phyloP scores from a whole-genome alignment of 768 basidiomycete genomes.

The Boletus speciosus region DNA sequence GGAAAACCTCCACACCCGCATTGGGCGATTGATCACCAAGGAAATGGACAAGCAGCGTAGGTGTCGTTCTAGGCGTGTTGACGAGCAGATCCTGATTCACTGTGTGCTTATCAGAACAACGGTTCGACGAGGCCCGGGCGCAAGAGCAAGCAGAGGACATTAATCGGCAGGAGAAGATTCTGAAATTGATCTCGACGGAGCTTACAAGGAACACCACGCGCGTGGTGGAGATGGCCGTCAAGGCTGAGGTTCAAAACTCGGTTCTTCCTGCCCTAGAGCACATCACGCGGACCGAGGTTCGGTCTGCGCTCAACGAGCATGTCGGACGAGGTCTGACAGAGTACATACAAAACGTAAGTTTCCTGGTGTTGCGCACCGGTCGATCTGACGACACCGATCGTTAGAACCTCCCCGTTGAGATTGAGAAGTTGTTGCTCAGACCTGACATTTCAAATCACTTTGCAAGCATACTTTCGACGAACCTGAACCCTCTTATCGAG shows the following conservation, averaged over 20 bases:
- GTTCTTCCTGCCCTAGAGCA: slow-evolving; percentile 79
- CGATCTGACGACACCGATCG: slow-evolving; percentile 4
- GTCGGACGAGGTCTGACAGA: slow-evolving; percentile 71
- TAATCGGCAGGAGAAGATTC: slow-evolving; percentile 80
- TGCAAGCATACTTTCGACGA: slow-evolving; percentile 66
- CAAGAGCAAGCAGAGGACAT: slow-evolving; percentile 81
- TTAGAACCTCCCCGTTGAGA: slow-evolving; percentile 72
- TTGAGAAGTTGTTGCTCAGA: slow-evolving; percentile 73
- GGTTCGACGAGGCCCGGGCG: slow-evolving; percentile 75
- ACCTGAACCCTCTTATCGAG: slow-evolving; percentile 73
- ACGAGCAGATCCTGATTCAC: slow-evolving; percentile 4
- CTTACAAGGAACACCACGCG: slow-evolving; percentile 84
- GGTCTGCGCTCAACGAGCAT: slow-evolving; percentile 72
- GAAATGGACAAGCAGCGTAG: slow-evolving; percentile 90
- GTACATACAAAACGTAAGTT: slow-evolving; percentile 62
- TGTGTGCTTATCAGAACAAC: slow-evolving; percentile 54
- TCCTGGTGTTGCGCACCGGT: not conserved
- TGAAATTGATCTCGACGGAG: slow-evolving; percentile 84
- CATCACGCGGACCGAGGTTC: slow-evolving; percentile 80
- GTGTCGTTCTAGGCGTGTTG: slow-evolving; percentile 28
- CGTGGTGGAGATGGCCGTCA: slow-evolving; percentile 86
- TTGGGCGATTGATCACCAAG: slow-evolving; percentile 76
- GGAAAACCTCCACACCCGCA: slow-evolving; percentile 69
- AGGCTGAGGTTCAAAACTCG: slow-evolving; percentile 78
- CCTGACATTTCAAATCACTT: slow-evolving; percentile 77